These are phyloP conservation scores for Hyaloscypha hepaticicola DNA, from an alignment of 495 filamentous ascomycete genomes.

Conservation along the genomic window DNA sequence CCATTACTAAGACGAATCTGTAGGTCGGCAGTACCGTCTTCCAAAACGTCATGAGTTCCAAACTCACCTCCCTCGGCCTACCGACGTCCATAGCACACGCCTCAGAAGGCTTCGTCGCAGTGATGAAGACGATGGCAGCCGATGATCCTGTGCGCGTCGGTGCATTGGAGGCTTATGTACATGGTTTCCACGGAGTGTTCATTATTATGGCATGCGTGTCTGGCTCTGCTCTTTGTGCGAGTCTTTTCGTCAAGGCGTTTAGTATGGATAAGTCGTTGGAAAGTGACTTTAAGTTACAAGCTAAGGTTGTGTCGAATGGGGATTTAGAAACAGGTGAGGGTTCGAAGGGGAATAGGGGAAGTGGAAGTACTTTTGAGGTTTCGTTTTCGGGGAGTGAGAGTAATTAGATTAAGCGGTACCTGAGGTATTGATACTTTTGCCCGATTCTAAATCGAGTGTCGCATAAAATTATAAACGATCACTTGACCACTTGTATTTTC, in stretches of 20 bases:
- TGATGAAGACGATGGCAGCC: not conserved
- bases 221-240: not conserved
- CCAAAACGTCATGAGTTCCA: conserved; percentile 53
- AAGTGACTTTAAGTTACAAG: not conserved
- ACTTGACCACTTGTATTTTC: too few relatives aligned
- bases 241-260: not conserved
- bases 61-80: conserved; percentile 33
- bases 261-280: not conserved
- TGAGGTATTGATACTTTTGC: too few relatives aligned
- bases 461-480: too few relatives aligned
- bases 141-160: not conserved
- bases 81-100: conserved; percentile 5
- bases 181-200: conserved; percentile 2
- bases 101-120: conserved; percentile 8
- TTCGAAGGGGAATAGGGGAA: too few relatives aligned
- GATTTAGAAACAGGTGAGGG: too few relatives aligned
- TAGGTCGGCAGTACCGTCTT: conserved; percentile 51
- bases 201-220: not conserved
- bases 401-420: too few relatives aligned
- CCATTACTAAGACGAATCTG: not conserved
- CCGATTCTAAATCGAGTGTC: too few relatives aligned
- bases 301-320: not conserved
- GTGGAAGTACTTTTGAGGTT: too few relatives aligned
- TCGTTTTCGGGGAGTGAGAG: too few relatives aligned
- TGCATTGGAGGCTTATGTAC: conserved; percentile 1